Percentiles rank a stretch among this genome's conserved stretches.
These are phyloP conservation scores for Sporothrix sp. DNA, from an alignment of 2,329 filamentous ascomycete species.

Conservation along the genomic window DNA sequence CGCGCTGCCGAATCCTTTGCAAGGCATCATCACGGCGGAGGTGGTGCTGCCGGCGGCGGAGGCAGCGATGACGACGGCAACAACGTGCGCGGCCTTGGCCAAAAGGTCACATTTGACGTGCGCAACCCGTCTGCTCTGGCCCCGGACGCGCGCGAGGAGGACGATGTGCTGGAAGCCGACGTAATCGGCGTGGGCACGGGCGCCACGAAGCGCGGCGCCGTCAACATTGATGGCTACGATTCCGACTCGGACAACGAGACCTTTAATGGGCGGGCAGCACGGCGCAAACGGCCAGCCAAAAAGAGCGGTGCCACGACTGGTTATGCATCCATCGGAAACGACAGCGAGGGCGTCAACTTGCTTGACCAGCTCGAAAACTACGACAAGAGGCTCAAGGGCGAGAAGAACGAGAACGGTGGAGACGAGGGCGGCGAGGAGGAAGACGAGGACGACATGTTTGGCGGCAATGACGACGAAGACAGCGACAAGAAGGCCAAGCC, in stretches of 20 bases:
- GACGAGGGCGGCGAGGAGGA: constrained; percentile 38
- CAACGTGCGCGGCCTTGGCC: constrained; percentile 37
- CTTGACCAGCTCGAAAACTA: constrained; percentile 47
- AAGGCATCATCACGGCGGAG: constrained; percentile 58
- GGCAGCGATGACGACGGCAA: constrained; percentile 31
- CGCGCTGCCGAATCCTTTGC: constrained; percentile 74
- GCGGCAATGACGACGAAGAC: constrained; percentile 49
- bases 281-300: constrained; percentile 34
- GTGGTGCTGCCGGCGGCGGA: constrained; percentile 37
- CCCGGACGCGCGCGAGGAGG: constrained; percentile 66
- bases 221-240: constrained; percentile 95
- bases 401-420: constrained; percentile 18
- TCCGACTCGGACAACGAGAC: constrained; percentile 89
- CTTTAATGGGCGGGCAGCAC: constrained; percentile 64
- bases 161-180: constrained; percentile 72
- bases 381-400: constrained; percentile 31
- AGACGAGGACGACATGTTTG: constrained; percentile 80
- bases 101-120: constrained; percentile 86
- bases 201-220: constrained; percentile 78
- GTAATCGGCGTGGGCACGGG: constrained; percentile 73
- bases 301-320: constrained; percentile 7
- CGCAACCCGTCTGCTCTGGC: constrained; percentile 90
- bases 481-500: constrained; percentile 26
- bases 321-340: constrained; percentile 10
- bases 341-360: constrained; percentile 34